Conservation (phyloP, 2,329 filamentous ascomycete species). For the Ophiocordyceps polyrhachis-furcata region DNA sequence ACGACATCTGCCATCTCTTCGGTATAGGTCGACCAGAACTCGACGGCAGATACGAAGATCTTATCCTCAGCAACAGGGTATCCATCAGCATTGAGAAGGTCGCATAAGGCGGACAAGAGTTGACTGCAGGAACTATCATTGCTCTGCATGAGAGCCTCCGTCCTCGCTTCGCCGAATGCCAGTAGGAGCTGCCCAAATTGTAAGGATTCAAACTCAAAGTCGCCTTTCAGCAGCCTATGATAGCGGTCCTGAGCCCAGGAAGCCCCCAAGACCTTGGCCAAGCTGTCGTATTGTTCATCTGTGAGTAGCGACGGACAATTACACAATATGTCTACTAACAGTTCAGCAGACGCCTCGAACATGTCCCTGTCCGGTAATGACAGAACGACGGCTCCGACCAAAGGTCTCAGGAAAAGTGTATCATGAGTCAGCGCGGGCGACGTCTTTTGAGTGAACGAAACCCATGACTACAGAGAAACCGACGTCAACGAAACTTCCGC, state of each 20-base stretch:
- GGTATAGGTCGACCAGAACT: conserved; percentile 66
- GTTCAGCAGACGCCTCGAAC: conserved; percentile 41
- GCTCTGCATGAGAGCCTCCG: conserved; percentile 37
- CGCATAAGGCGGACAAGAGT: conserved; percentile 40
- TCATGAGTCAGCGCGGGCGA: conserved; percentile 37
- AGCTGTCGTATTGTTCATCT: conserved; percentile 33
- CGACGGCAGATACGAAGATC: conserved; percentile 53
- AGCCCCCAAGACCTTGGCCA: conserved; percentile 42
- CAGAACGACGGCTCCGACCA: conserved; percentile 40
- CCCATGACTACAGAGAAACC: conserved; percentile 38
- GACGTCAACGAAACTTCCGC: background rate
- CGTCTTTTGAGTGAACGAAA: conserved; percentile 50
- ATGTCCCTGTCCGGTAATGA: conserved; percentile 39
- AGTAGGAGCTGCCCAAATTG: conserved; percentile 49
- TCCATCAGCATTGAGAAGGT: conserved; percentile 46
- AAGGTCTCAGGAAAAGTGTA: conserved; percentile 36
- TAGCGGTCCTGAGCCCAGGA: conserved; percentile 40
- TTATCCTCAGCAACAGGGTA: conserved; percentile 54
- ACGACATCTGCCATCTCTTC: conserved; percentile 45
- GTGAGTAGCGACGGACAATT: conserved; percentile 47
- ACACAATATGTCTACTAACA: conserved; percentile 45
- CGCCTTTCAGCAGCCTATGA: conserved; percentile 33
- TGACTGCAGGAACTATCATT: conserved; percentile 29
- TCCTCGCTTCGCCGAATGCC: conserved; percentile 48
- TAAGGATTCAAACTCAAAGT: conserved; percentile 44